phyloP scores from a whole-genome alignment of 2,329 filamentous ascomycete genomes.

The Parafenestella ontariensis region DNA sequence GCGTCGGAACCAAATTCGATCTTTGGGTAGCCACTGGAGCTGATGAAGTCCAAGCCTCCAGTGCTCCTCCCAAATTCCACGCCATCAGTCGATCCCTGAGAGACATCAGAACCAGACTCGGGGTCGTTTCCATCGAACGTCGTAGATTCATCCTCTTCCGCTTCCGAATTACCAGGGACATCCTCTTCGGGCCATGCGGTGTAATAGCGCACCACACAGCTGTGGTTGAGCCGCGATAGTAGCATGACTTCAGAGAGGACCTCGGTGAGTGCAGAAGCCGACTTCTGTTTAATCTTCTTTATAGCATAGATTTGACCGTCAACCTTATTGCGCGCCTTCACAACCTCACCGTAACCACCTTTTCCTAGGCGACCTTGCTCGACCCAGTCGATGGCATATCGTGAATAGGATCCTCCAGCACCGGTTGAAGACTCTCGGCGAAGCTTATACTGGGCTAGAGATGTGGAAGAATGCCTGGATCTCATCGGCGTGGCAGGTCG shows the following conservation, averaged over 20 bases:
- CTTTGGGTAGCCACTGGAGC: conserved; percentile 77
- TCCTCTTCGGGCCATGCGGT: conserved; percentile 90
- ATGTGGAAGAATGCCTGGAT: conserved; percentile 48
- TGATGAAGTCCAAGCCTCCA: conserved; percentile 87
- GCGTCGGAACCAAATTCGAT: conserved; percentile 76
- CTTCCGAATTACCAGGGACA: conserved; percentile 52
- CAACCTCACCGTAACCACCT: conserved; percentile 94
- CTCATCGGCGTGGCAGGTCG: conserved; percentile 41
- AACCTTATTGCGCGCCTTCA: conserved; percentile 92
- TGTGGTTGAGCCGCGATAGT: conserved; percentile 91
- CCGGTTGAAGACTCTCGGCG: conserved; percentile 47
- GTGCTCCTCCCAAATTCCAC: conserved; percentile 75
- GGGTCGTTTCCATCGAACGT: conserved; percentile 38
- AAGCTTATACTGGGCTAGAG: conserved; percentile 39
- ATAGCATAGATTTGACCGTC: conserved; percentile 94
- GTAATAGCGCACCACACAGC: conserved; percentile 87
- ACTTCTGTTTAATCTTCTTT: conserved; percentile 91
- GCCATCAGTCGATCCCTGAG: conserved; percentile 30
- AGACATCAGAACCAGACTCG: conserved; percentile 32
- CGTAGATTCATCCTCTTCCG: conserved; percentile 40
- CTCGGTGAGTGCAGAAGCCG: conserved; percentile 76
- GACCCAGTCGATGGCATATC: conserved; percentile 88
- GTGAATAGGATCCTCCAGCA: conserved; percentile 61
- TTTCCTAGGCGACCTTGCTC: conserved; percentile 89
- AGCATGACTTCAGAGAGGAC: conserved; percentile 85